phyloP scores from a whole-genome alignment of 1,139 yeast genomes.

The Candida smagusa region DNA sequence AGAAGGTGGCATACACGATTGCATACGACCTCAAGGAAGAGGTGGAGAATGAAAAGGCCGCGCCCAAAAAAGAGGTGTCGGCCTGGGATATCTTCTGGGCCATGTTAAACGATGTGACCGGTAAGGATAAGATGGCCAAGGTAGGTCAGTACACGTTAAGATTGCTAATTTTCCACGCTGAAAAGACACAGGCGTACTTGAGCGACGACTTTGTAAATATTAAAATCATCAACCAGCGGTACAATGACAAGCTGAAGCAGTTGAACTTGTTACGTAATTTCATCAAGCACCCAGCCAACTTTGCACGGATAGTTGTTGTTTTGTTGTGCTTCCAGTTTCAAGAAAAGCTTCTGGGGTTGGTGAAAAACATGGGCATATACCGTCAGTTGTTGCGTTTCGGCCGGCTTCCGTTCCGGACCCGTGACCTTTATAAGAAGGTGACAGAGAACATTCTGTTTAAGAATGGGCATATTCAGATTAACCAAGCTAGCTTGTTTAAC shows the following conservation, averaged over 20 bases:
- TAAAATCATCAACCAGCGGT: constrained; percentile 25
- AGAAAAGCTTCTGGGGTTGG: constrained; percentile 42
- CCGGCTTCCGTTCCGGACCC: constrained; percentile 59
- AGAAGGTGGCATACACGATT: background rate
- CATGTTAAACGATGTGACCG: constrained; percentile 52
- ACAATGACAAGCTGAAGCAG: constrained; percentile 33
- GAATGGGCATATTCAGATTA: constrained; percentile 9
- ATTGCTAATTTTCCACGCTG: constrained; percentile 49
- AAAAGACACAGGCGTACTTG: constrained; percentile 33
- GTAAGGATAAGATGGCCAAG: constrained; percentile 71
- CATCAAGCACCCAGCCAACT: constrained; percentile 40
- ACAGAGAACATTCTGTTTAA: constrained; percentile 9
- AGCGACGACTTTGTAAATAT: constrained; percentile 35
- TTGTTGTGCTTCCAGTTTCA: constrained; percentile 30
- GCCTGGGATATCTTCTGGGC: constrained; percentile 46
- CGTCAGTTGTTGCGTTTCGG: constrained; percentile 73
- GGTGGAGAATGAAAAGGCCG: background rate
- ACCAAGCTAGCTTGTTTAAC: constrained; percentile 10
- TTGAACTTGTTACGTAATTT: constrained; percentile 36
- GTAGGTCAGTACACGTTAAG: constrained; percentile 58
- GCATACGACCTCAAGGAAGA: background rate
- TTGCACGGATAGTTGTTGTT: constrained; percentile 34
- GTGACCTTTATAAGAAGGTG: constrained; percentile 25
- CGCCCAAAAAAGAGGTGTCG: constrained; percentile 3
- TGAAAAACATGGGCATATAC: constrained; percentile 53